phyloP scores from a whole-genome alignment of 805 yeast species.

The Barnettozyma populi region DNA sequence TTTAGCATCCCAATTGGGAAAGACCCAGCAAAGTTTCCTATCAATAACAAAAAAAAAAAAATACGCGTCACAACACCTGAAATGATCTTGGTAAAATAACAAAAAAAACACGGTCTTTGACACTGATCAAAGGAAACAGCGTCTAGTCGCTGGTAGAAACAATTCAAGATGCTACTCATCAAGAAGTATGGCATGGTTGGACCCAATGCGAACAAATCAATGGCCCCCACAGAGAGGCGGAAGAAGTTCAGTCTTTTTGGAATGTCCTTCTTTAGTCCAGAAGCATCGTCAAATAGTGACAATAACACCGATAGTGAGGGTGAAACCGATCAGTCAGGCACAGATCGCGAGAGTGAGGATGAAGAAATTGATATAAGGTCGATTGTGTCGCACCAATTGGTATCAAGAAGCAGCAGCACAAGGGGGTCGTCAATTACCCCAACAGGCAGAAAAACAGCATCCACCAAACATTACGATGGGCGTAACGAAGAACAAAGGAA shows the following conservation, averaged over 20 bases:
- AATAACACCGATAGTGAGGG: neutral
- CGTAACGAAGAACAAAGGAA: neutral
- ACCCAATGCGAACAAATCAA: neutral
- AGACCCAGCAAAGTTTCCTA: neutral
- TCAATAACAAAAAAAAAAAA: neutral
- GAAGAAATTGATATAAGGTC: neutral
- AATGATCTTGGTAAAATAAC: neutral
- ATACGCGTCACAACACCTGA: neutral
- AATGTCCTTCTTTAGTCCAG: constrained; percentile 56
- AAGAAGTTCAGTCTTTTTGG: neutral
- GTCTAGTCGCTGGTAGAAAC: neutral
- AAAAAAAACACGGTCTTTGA: neutral
- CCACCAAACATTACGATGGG: neutral
- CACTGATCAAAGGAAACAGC: neutral
- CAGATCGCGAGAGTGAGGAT: neutral
- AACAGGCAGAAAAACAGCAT: neutral
- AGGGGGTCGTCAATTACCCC: neutral
- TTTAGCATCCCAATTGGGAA: too few relatives aligned
- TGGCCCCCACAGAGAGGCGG: neutral
- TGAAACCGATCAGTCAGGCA: neutral
- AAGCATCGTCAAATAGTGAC: constrained; percentile 48
- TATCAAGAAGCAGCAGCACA: neutral
- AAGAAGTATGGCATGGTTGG: neutral
- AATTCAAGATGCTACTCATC: neutral
- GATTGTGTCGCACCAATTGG: neutral